Percentiles rank a stretch among this genome's conserved stretches.
These are phyloP conservation scores for Triangularia verruculosa DNA, from an alignment of 2,329 filamentous ascomycete genomes.

Conservation along the genomic window DNA sequence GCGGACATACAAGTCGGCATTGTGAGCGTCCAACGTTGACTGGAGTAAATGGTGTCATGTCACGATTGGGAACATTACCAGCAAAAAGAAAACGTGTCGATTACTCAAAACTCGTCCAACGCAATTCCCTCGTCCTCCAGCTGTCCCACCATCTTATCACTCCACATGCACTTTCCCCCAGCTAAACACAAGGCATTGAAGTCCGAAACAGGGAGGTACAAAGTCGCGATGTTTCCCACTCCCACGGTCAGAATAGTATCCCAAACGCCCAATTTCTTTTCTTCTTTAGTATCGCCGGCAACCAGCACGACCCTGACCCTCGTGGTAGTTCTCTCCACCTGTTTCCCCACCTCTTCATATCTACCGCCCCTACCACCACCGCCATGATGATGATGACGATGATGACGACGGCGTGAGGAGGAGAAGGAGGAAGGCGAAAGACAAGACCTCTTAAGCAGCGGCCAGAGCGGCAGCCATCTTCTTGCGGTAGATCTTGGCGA, in stretches of 20 bases:
- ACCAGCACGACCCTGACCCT: neutral
- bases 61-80: neutral
- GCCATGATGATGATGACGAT: too few relatives aligned
- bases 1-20: neutral
- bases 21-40: neutral
- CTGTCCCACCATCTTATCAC: slow-evolving; percentile 10
- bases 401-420: neutral
- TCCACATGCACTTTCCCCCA: slow-evolving; percentile 4
- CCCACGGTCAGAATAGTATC: slow-evolving; percentile 2
- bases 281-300: neutral
- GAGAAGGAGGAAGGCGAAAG: too few relatives aligned
- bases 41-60: neutral
- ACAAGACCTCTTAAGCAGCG: slow-evolving; percentile 9
- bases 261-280: neutral
- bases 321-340: neutral
- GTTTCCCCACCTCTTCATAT: neutral
- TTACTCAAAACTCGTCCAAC: neutral
- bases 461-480: slow-evolving; percentile 26
- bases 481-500: slow-evolving; percentile 30
- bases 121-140: neutral
- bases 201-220: slow-evolving; percentile 22
- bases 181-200: slow-evolving; percentile 5
- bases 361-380: neutral
- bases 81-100: neutral
- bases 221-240: slow-evolving; percentile 15